Base-by-base conservation (phyloP, 2,329 filamentous ascomycete species). In the Rhinocladiella similis region DNA sequence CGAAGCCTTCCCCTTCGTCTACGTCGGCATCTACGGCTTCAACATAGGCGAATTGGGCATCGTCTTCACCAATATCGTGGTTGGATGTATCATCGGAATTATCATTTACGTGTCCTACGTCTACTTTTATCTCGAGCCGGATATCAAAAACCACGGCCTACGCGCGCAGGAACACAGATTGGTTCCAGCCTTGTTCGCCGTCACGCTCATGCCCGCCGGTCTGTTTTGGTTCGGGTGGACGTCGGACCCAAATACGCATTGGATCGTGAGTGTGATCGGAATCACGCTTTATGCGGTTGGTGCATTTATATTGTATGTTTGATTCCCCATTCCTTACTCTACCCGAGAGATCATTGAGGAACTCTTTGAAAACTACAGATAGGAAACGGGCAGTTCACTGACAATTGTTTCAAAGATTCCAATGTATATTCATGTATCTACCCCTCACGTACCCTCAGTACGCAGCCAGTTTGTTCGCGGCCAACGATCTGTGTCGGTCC, bases 1-100 rank as follows among this genome's bases (percentile, higher is more conserved):
- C 66, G 84, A 87, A 65, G 81, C 81, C n/a, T 87, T 88, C 69
- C 84, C 84, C 3, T 72, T 86, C 13, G 83, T 87, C 53, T 88
- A 85, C 67, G 76, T 78, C 2, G 76, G 76, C 38, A 73, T 79
- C 65, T 88, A 88, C 70, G 69, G 73, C 66, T 86, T 88, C 78
- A 80, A 76, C 56, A 70, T 81, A 2, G 83, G 83, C 29, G 68
- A 83, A 61, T 72, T 82, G 59, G 83, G 84, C 27, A 76, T 87
- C 9, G 78, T 84, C 43, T 87, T 87, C 73, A 72, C 84, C 47
- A 82, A 79, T 61, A 77, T 87, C 64, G 72, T 84, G 22, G 77
- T 86, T n/a, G 75, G 81, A 9, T 83, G 80, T 65, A 56, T 83
- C 5, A 66, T 85, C 54, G 82, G 78, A 38, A 72, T 82, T 38